phyloP scores from a whole-genome alignment of 108 stramenopile genomes.

The Skeletonema marinoi region DNA sequence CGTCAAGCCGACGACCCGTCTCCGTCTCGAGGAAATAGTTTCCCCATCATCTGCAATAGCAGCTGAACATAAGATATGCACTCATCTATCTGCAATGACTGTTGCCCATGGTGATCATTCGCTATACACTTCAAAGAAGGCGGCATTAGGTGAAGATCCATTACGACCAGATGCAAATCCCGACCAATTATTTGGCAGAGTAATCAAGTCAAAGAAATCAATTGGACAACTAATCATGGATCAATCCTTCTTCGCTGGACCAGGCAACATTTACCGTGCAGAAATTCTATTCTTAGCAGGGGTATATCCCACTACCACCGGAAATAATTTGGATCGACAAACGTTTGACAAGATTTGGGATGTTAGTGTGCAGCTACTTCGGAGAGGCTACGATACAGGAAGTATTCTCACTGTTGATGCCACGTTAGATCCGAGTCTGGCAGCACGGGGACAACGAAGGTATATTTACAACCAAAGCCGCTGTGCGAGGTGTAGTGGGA shows the following conservation, averaged over 20 bases:
- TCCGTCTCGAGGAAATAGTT: constrained; percentile 54
- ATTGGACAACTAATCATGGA: constrained; percentile 80
- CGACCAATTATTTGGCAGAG: constrained; percentile 49
- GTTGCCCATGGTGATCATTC: constrained; percentile 58
- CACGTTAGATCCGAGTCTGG: constrained; percentile 28
- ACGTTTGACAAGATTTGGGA: constrained; percentile 66
- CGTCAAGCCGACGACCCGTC: constrained; percentile 61
- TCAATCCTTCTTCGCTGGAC: constrained; percentile 69
- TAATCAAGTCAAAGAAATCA: constrained; percentile 61
- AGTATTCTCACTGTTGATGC: constrained; percentile 73
- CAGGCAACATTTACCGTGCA: constrained; percentile 81
- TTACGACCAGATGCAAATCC: constrained; percentile 70
- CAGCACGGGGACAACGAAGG: constrained; percentile 48
- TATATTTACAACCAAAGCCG: constrained; percentile 71
- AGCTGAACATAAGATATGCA: constrained; percentile 13
- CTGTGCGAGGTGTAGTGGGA: constrained; percentile 56
- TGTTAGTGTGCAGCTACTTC: constrained; percentile 52
- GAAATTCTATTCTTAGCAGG: constrained; percentile 79
- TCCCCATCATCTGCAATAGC: not conserved
- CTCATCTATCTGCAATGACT: constrained; percentile 80
- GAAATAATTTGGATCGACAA: constrained; percentile 33
- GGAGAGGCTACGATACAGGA: constrained; percentile 64
- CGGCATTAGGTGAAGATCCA: constrained; percentile 70
- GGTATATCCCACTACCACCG: constrained; percentile 61
- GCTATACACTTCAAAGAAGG: constrained; percentile 55